phyloP scores from a whole-genome alignment of 768 basidiomycete species.

The Lentinula guzmanii region DNA sequence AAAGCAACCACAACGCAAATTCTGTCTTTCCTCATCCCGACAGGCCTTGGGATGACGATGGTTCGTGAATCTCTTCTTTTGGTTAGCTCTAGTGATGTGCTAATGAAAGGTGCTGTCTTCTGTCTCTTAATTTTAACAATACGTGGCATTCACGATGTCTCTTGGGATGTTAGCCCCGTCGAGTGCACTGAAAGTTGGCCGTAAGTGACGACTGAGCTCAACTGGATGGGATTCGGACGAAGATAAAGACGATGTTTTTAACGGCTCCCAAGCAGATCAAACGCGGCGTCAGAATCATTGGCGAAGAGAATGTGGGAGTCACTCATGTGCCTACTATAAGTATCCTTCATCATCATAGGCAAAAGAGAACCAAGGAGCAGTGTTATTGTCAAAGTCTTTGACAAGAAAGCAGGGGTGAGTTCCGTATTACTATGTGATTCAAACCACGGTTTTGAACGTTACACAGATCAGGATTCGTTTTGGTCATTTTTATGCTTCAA shows the following conservation, averaged over 20 bases:
- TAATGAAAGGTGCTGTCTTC: slow-evolving; percentile 6
- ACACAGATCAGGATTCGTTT: slow-evolving; percentile 71
- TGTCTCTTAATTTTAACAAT: slow-evolving; percentile 11
- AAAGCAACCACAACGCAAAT: slow-evolving; percentile 22
- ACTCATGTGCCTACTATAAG: slow-evolving; percentile 59
- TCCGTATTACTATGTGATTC: neutral
- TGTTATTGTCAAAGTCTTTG: slow-evolving; percentile 60
- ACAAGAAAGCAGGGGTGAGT: slow-evolving; percentile 57
- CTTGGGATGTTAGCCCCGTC: slow-evolving; percentile 50
- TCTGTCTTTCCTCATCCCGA: slow-evolving; percentile 67
- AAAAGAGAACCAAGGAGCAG: slow-evolving; percentile 46
- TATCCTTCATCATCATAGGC: slow-evolving; percentile 58
- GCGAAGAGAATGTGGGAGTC: slow-evolving; percentile 39
- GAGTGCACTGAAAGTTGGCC: slow-evolving; percentile 61
- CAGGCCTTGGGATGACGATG: slow-evolving; percentile 71
- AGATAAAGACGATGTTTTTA: slow-evolving; percentile 26
- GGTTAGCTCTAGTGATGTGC: slow-evolving; percentile 14
- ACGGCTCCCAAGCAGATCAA: neutral
- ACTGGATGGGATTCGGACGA: slow-evolving; percentile 35
- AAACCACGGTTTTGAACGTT: neutral
- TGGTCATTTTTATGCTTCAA: slow-evolving; percentile 70
- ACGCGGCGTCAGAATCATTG: slow-evolving; percentile 60
- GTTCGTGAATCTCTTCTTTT: slow-evolving; percentile 36
- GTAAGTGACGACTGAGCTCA: slow-evolving; percentile 59
- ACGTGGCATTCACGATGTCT: slow-evolving; percentile 2